phyloP scores from a whole-genome alignment of 164 flowering plant species.

The Liquidambar formosana region DNA sequence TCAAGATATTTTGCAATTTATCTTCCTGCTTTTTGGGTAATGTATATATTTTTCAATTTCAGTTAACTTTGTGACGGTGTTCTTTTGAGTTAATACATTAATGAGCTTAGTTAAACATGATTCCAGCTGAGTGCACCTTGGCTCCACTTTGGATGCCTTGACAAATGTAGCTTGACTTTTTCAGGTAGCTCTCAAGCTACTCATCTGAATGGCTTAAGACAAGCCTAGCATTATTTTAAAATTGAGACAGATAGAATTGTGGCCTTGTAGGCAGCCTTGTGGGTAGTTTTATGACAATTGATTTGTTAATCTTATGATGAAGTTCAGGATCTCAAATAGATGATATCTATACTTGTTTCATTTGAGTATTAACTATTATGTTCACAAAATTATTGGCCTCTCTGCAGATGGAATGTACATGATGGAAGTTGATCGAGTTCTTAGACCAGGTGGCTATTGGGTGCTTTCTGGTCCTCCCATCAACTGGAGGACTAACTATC shows the following conservation, averaged over 20 bases:
- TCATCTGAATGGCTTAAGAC: not conserved
- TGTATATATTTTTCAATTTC: not conserved
- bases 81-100: not conserved
- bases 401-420: slow-evolving; percentile 53
- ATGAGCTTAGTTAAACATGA: not conserved
- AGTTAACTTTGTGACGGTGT: not conserved
- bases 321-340: not conserved
- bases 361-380: not conserved
- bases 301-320: not conserved
- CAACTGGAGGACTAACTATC: slow-evolving; percentile 40
- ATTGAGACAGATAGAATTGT: not conserved
- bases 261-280: not conserved
- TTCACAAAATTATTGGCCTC: not conserved
- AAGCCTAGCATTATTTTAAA: too few species aligned
- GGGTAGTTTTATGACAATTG: not conserved
- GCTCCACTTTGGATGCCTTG: not conserved
- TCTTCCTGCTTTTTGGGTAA: not conserved
- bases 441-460: slow-evolving; percentile 60
- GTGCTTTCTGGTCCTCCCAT: slow-evolving; percentile 57
- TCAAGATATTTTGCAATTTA: not conserved
- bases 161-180: not conserved
- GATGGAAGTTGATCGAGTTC: slow-evolving; percentile 59
- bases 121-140: not conserved
- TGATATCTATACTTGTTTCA: not conserved
- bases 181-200: not conserved